Evolutionary conservation across 371 early-diverging fungal genomes (phyloP).

Genomic region (Lichtheimia ramosa): DNA sequence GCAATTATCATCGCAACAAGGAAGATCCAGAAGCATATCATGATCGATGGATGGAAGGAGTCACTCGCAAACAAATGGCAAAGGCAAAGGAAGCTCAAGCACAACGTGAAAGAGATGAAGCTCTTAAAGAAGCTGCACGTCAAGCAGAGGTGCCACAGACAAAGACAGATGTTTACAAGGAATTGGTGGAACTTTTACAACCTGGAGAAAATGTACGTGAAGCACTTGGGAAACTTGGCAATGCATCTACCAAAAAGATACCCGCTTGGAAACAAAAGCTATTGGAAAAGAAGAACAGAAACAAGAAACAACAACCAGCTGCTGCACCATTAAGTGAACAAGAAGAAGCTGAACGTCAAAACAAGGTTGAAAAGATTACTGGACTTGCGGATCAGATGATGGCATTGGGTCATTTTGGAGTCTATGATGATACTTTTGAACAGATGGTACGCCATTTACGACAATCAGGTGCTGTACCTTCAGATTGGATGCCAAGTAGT

Average conservation of each 20-base stretch:
- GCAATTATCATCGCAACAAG: constrained; percentile 80
- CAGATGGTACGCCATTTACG: constrained; percentile 71
- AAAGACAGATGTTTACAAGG: constrained; percentile 55
- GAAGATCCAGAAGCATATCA: constrained; percentile 84
- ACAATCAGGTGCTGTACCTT: constrained; percentile 55
- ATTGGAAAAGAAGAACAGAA: constrained; percentile 62
- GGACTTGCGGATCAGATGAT: constrained; percentile 76
- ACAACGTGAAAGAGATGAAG: constrained; percentile 51
- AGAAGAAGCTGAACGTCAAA: constrained; percentile 44
- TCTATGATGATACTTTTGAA: constrained; percentile 81
- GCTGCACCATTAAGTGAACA: constrained; percentile 23
- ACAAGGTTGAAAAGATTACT: constrained; percentile 66
- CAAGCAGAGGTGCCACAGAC: constrained; percentile 45
- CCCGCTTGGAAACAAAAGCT: constrained; percentile 56
- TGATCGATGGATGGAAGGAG: constrained; percentile 86
- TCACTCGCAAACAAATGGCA: constrained; percentile 75
- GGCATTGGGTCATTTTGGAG: constrained; percentile 67
- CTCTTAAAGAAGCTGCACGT: constrained; percentile 53
- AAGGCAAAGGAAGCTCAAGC: constrained; percentile 73
- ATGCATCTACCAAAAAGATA: constrained; percentile 49
- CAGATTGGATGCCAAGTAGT: constrained; percentile 57
- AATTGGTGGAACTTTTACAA: constrained; percentile 62
- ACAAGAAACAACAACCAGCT: constrained; percentile 26
- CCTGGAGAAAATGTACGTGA: constrained; percentile 75
- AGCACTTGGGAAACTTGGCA: constrained; percentile 66